Evolutionary conservation across 345 rosid species (phyloP).

Genomic region (Syzygium jambos): DNA sequence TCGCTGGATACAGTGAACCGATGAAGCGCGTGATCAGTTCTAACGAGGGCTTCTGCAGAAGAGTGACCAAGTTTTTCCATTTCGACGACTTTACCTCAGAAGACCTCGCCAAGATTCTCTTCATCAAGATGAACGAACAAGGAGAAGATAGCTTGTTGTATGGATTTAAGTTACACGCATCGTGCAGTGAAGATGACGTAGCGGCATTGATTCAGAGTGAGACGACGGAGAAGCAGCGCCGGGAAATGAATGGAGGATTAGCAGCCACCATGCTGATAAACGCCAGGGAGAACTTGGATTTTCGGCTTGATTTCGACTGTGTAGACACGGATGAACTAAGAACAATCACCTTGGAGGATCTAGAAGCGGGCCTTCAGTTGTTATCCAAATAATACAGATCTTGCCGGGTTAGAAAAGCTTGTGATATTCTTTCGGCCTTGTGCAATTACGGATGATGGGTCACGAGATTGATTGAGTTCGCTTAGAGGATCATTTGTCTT

Average conservation of each 20-base stretch:
- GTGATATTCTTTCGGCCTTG: not conserved
- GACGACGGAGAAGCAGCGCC: constrained; percentile 82
- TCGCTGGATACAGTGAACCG: constrained; percentile 93
- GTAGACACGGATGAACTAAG: constrained; percentile 57
- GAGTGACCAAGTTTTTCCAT: constrained; percentile 88
- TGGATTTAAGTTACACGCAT: constrained; percentile 61
- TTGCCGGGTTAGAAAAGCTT: not conserved
- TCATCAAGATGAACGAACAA: constrained; percentile 80
- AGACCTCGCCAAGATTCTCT: constrained; percentile 74
- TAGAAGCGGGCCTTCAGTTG: constrained; percentile 56
- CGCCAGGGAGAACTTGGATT: constrained; percentile 89
- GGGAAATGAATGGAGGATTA: constrained; percentile 90
- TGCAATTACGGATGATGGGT: not conserved
- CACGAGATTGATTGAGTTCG: not conserved
- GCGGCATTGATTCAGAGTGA: constrained; percentile 52
- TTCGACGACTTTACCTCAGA: constrained; percentile 65
- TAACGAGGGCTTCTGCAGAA: constrained; percentile 92
- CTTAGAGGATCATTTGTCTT: not conserved
- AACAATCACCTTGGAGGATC: constrained; percentile 65
- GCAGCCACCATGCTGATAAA: constrained; percentile 75
- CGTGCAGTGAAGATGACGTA: constrained; percentile 60
- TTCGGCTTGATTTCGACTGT: constrained; percentile 77
- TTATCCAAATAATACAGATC: constrained; percentile 22
- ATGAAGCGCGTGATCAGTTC: constrained; percentile 94
- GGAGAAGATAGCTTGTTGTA: constrained; percentile 46